Evolutionary conservation across 345 rosid genomes (phyloP), one percentile per base, ranked within the genome.

Genomic region (Raphanus sativus): DNA sequence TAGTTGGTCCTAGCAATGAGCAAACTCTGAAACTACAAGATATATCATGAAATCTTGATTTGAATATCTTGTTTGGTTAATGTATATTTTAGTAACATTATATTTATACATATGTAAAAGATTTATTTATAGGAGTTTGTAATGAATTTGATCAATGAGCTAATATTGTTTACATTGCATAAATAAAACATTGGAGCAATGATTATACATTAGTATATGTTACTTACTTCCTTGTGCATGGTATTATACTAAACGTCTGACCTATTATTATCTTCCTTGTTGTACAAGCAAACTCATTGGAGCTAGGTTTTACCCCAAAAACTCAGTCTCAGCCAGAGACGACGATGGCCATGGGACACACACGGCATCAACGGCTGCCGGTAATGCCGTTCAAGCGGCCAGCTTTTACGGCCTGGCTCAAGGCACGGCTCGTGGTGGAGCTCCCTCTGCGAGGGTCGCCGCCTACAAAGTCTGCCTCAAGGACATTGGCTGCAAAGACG

Each of bases 371-470:
- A 78, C 78, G 3, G 82, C 78, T 30, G 50, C 48, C 15, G 77
- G 77, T 6, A 71, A 40, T 11, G 36, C 5, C 9, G 73, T 78
- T 38, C 12, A 58, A 71, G 50, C 0, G 6, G 77, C 77, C 9
- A 65, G 77, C 67, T 77, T 77, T 24, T 77, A 70, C 17, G 77
- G 77, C 12, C 60, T 70, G 50, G 77, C 71, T 36, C 67, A 71
- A 45, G 81, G 76, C 26, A 77, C 72, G 28, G 81, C 81, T 29
- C 76, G 81, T 17, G 81, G 81, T 64, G 81, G 77, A 64, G 54
- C 25, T 54, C 81, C 81, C 11, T 63, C 66, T 6, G 81, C 81
- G 24, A 77, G 71, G 58, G 24, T 77, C 6, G 62, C 71, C 12
- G 76, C 77, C 13, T 70, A 77, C 33, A 75, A 40, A 40, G 73